Evolutionary conservation across 768 basidiomycete species (phyloP), one percentile per base, ranked within the genome.

Genomic region (Lactifluus rugatus): DNA sequence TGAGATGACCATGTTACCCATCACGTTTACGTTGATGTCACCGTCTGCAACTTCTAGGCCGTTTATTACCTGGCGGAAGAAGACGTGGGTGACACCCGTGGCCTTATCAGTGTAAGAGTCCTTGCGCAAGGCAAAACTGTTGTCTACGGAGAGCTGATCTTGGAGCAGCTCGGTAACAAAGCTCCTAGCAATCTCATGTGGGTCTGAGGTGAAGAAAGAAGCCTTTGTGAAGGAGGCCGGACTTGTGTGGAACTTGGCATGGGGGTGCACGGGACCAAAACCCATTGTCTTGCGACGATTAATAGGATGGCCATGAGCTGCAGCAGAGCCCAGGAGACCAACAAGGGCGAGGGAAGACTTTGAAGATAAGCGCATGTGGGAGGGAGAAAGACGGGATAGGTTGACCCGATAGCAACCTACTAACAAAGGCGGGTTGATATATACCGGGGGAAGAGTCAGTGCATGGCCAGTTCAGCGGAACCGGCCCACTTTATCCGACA

Each of bases 1-100:
- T 23, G 58, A 59, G 42, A 59, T 54, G 31, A 59, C 48, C 1
- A 34, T 31, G 41, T 47, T 48, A 25, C 21, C 53, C 48, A 54
- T 85, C 71, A 97, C 76, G 75, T 97, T 96, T 68, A 99, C 73
- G 70, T 97, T 97, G 75, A 96, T 81, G 71, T 96, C 87, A 28
- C 89, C 90, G 66, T 96, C 91, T 11, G 80, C 78, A 16, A 99
- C 91, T 67, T 95, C 90, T 46, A 95, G 74, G 14, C 91, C 93
- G 57, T 88, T 84, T 66, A 93, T 73, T 57, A 88, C 62, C 73
- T 99, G 94, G 64, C 85, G 81, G 61, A 87, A 83, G 69, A 94
- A 95, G 65, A 93, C 77, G 72, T 97, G 93, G 28, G 90, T 86
- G 51, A 96, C 78, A n/a, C 87, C 88, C 2, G 89, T 93, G 60